Evolutionary conservation across 148 eudicot species (phyloP).

Genomic region (Vaccinium myrtillus): DNA sequence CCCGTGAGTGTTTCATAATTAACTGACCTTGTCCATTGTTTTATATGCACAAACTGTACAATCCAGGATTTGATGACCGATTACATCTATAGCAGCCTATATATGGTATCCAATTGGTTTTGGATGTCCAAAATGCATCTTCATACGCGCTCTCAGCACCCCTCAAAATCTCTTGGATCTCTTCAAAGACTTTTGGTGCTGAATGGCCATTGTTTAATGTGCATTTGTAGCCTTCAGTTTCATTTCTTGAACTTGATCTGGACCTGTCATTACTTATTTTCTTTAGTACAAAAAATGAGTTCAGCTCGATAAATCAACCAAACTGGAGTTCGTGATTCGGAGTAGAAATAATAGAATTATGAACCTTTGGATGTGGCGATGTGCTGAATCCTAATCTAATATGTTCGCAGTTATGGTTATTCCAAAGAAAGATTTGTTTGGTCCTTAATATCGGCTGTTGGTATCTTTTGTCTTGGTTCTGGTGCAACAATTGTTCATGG

Average conservation of each 20-base stretch:
- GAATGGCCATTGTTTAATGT: background rate
- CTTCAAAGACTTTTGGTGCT: background rate
- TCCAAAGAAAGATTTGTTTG: constrained; percentile 98
- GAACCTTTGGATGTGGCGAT: background rate
- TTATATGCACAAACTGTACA: background rate
- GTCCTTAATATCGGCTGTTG: constrained; percentile 99
- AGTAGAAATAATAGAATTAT: background rate
- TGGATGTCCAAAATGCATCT: background rate
- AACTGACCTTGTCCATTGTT: background rate
- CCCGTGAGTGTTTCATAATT: constrained; percentile 59
- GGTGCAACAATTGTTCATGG: constrained; percentile 98
- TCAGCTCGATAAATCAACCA: background rate
- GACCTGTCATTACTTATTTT: background rate
- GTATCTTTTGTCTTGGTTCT: constrained; percentile 95
- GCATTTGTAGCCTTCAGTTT: background rate
- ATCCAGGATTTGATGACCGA: background rate
- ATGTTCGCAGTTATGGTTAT: constrained; percentile 76
- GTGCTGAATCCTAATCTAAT: constrained; percentile 22
- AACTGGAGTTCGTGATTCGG: background rate
- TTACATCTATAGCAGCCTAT: background rate
- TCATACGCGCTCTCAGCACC: background rate
- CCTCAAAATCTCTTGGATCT: background rate
- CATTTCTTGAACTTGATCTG: background rate
- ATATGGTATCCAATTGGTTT: background rate
- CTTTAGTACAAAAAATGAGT: background rate